Conservation (phyloP, 768 basidiomycete species). For the Mycena alexandri region DNA sequence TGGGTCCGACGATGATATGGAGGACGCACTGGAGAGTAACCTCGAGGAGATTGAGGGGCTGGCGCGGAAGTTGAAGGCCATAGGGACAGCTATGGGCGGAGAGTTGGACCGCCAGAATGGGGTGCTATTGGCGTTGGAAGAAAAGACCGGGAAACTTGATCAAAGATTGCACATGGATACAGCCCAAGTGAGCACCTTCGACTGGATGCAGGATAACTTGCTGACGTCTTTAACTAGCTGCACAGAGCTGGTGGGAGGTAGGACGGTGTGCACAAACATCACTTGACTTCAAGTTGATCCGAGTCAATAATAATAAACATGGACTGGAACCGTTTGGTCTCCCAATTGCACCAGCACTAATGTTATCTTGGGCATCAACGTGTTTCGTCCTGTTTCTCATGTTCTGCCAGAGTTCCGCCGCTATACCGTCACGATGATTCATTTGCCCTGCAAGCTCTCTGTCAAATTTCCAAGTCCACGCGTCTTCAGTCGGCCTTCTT, state of each 20-base stretch:
- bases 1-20: conserved; percentile 79
- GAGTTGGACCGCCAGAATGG: conserved; percentile 78
- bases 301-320: no score
- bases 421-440: no score
- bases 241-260: conserved; percentile 10
- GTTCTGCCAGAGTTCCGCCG: no score
- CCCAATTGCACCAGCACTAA: no score
- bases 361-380: no score
- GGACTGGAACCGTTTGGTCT: no score
- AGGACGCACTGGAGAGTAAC: conserved; percentile 82
- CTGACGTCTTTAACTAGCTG: conserved; percentile 6
- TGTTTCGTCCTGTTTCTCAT: no score
- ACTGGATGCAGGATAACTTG: background rate
- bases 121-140: conserved; percentile 66
- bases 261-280: no score
- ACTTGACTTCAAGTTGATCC: no score
- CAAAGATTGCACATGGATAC: conserved; percentile 72
- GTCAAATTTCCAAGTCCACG: no score
- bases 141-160: conserved; percentile 72
- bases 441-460: no score
- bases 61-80: conserved; percentile 68
- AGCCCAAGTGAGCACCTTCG: conserved; percentile 56
- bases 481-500: no score
- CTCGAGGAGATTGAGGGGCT: conserved; percentile 74
- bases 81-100: conserved; percentile 72